Percentiles rank a stretch among this genome's conserved stretches.
Evolutionary conservation across 257 asterid genomes (phyloP).

Genomic region (Paulownia fortunei): DNA sequence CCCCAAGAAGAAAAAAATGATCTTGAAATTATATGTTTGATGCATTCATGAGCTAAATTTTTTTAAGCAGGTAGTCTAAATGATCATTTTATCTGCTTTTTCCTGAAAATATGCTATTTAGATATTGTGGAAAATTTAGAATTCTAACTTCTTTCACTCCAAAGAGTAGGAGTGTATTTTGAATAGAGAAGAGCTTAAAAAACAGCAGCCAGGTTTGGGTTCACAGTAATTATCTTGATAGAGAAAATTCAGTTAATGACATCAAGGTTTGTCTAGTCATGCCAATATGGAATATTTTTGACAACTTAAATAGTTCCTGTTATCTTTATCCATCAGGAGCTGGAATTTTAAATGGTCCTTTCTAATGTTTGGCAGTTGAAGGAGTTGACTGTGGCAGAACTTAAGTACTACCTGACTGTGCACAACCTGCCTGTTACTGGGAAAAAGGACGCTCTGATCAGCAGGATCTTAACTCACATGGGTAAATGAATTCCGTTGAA

Average conservation of each 20-base stretch:
- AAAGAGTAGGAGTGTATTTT: background rate
- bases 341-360: background rate
- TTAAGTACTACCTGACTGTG: constrained; percentile 70
- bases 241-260: background rate
- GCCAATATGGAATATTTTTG: background rate
- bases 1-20: background rate
- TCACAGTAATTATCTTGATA: background rate
- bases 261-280: background rate
- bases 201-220: background rate
- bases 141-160: background rate
- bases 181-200: background rate
- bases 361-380: constrained; percentile 66
- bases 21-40: background rate
- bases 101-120: background rate
- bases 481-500: constrained; percentile 52
- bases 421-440: constrained; percentile 71
- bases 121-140: background rate
- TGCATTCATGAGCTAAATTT: background rate
- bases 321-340: background rate
- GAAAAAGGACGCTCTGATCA: constrained; percentile 73
- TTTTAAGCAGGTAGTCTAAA: background rate
- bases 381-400: constrained; percentile 77
- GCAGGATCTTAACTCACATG: constrained; percentile 87
- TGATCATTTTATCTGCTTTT: background rate
- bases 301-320: background rate